Percentiles rank a stretch among this genome's conserved stretches.
Evolutionary conservation across 1,284 basidiomycete genomes (phyloP).

Genomic region (Rhizopogon hawkerae): DNA sequence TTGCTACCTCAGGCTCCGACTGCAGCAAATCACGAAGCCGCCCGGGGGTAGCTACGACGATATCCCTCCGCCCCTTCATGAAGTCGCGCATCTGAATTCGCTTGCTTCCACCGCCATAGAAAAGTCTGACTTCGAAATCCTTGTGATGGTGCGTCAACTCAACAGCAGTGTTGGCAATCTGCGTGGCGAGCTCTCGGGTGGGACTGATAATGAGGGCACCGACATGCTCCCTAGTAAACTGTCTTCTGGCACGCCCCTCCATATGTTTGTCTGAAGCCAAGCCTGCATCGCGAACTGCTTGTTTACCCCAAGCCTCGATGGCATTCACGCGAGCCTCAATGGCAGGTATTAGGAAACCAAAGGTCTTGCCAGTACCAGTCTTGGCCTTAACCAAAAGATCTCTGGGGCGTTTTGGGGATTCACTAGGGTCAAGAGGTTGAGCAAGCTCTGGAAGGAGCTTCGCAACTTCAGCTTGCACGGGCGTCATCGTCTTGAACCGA

Average conservation of each 20-base stretch:
- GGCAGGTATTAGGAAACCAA: slow-evolving; percentile 85
- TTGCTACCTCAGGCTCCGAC: slow-evolving; percentile 49
- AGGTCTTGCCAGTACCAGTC: slow-evolving; percentile 90
- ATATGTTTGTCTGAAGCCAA: slow-evolving; percentile 27
- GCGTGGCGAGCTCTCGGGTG: slow-evolving; percentile 89
- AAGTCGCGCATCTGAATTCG: slow-evolving; percentile 61
- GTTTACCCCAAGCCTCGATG: slow-evolving; percentile 34
- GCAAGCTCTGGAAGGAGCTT: slow-evolving; percentile 54
- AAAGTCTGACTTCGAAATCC: slow-evolving; percentile 64
- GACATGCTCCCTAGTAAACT: slow-evolving; percentile 40
- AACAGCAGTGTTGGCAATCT: slow-evolving; percentile 83
- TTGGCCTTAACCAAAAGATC: slow-evolving; percentile 80
- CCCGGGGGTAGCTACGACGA: slow-evolving; percentile 92
- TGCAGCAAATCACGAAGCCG: slow-evolving; percentile 76
- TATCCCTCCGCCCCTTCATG: slow-evolving; percentile 61
- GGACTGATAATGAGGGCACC: slow-evolving; percentile 87
- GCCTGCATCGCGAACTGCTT: slow-evolving; percentile 36
- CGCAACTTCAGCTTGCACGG: slow-evolving; percentile 80
- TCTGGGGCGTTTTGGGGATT: slow-evolving; percentile 32
- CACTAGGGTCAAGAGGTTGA: slow-evolving; percentile 35
- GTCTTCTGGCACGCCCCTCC: slow-evolving; percentile 26
- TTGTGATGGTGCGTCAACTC: slow-evolving; percentile 61
- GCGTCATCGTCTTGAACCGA: slow-evolving; percentile 68
- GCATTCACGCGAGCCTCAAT: slow-evolving; percentile 65
- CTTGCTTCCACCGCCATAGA: slow-evolving; percentile 77